Base-by-base conservation (phyloP, 495 filamentous ascomycete species). In the Paragyromitra xinjiangensis region DNA sequence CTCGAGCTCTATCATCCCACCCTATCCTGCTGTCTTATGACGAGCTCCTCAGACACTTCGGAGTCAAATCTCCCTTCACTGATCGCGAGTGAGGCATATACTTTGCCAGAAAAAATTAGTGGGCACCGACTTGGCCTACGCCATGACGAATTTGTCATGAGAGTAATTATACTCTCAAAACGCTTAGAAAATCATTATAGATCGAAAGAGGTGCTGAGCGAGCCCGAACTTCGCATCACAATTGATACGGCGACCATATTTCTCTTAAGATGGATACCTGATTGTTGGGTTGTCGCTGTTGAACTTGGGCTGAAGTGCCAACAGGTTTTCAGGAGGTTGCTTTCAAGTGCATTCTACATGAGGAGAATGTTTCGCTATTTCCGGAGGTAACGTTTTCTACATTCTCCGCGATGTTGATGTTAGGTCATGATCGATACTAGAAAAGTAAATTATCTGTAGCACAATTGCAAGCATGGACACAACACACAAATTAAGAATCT, bases 211-310 rank as follows among this genome's bases (percentile, higher is more conserved):
- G 14, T 40, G 5, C 22, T 69, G 37, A 45, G 12, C 34, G 19
- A 24, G 7, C 24, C 6, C 5, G 51, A 58, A 11, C 39, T 56
- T 12, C 6, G 7, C 1, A 12, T 69, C 4, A 69, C 66, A 19
- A 26, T 69, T 26, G 50, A 58, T 58, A 19, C 66, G 16, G 34
- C 39, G 11, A 51, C 26, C 24, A n/a, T 29, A 24, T 44, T 58
- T 22, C 66, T 69, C 19, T n/a, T 58, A 29, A 39, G 39, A 42
- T 69, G 51, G 66, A 69, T 69, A 34, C 66, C 66, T 19, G 39
- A 69, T 39, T 69, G 66, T 37, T 69, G 51, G 66, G 26, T 69
- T 9, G 39, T 69, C 16, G 66, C 50, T 1, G 51, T 58, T 14
- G 39, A 58, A 58, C 29, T 56, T 69, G 39, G 66, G 39, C 50